Evolutionary conservation across 1,139 yeast species (phyloP).

Genomic region (Entelexis paramagnoliae): DNA sequence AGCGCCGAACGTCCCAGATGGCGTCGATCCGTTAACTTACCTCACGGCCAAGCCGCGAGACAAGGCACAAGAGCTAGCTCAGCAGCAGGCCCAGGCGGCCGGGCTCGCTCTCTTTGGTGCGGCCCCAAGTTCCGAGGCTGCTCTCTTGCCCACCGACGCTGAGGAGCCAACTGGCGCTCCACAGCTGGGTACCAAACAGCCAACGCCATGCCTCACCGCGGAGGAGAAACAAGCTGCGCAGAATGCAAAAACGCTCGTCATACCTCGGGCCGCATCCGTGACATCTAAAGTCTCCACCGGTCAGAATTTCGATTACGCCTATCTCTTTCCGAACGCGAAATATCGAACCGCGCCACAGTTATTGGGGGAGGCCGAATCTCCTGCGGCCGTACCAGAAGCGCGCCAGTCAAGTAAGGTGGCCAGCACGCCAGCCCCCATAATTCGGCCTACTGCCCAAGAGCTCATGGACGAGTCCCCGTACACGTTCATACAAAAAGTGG

Average conservation of each 20-base stretch:
- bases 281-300: not conserved
- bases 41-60: conserved; percentile 9
- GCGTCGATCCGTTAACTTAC: conserved; percentile 14
- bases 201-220: not conserved
- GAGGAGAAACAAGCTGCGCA: conserved; percentile 13
- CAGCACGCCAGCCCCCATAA: not conserved
- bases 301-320: conserved; percentile 11
- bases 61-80: conserved; percentile 19
- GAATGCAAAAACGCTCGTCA: conserved; percentile 2
- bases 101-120: conserved; percentile 12
- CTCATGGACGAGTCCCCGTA: not conserved
- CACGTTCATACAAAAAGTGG: not conserved
- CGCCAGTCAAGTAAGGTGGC: not conserved
- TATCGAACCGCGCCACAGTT: not conserved
- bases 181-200: not conserved
- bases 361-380: not conserved
- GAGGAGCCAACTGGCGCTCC: conserved; percentile 8
- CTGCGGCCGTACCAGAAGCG: not conserved
- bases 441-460: not conserved
- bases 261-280: not conserved
- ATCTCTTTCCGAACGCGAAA: conserved; percentile 7
- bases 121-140: not conserved
- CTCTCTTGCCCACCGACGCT: conserved; percentile 3
- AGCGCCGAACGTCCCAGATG: conserved; percentile 22
- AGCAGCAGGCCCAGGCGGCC: conserved; percentile 17